Base-by-base conservation (phyloP, 2,329 filamentous ascomycete genomes). In the Fonsecaea erecta region DNA sequence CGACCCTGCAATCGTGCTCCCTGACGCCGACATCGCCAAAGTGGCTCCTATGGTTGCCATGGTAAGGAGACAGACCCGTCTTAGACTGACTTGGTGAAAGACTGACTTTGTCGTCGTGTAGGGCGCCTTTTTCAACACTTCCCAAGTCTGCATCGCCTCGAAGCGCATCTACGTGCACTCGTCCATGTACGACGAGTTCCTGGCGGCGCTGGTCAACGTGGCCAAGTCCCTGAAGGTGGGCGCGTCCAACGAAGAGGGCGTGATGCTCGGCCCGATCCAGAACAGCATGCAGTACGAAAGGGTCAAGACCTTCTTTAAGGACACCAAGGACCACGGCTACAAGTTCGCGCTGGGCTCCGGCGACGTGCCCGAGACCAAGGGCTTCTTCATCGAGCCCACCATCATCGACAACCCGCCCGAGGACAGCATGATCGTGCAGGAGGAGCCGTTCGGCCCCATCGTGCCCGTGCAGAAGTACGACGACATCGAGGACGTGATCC, bases 271-370 rank as follows among this genome's bases (percentile, higher is more conserved):
- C 0, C 88, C 88, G 0, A 75, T 90, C 2, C 86, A 88, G 67
- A 90, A 90, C 74, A 75, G 80, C 67, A 84, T 86, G 83, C 88
- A 90, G 74, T 90, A 82, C 71, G 83, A 88, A 40, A 82, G 82
- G 32, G 85, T 87, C 30, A 84, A 83, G 70, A 74, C 78, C 9
- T 82, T 88, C 66, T 81, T 89, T 59, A 78, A 79, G 6, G 84
- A 87, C 57, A 85, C 83, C 65, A 80, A 83, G 71, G 77, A 79
- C 66, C 82, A 84, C 37, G 84, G 84, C 57, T 82, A 84, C 70
- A 82, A 82, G n/a, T 79, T 86, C 54, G 83, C 82, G 0, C 70
- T 80, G 7, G 85, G 83, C 11, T 84, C 83, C 52, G 73, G 77
- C 26, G 74, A 79, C 8, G 69, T 69, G 14, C 57, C 72, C 1